Evolutionary conservation across 768 basidiomycete genomes (phyloP).

Genomic region (Boletellus sp.): DNA sequence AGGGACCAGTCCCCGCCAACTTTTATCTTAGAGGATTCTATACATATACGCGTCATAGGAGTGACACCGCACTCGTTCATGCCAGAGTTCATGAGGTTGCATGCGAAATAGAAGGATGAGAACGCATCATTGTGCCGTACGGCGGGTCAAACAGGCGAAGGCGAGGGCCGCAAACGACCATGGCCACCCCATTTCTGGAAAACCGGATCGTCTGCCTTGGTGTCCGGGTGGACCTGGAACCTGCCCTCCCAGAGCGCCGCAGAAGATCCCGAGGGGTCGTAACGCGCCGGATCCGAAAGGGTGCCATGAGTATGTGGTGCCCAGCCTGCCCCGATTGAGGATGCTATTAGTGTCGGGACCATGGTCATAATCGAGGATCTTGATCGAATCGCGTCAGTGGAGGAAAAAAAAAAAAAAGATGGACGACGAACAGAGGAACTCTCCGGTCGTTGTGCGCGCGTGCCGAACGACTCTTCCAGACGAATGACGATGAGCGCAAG

Average conservation of each 20-base stretch:
- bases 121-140: neutral
- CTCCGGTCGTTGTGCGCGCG: slow-evolving; percentile 47
- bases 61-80: slow-evolving; percentile 7
- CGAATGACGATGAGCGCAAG: slow-evolving; percentile 78
- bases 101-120: neutral
- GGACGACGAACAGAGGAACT: slow-evolving; percentile 45
- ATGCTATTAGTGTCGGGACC: slow-evolving; percentile 71
- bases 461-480: slow-evolving; percentile 73
- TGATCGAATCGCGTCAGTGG: slow-evolving; percentile 28
- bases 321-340: slow-evolving; percentile 70
- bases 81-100: slow-evolving; percentile 1
- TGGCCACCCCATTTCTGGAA: slow-evolving; percentile 32
- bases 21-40: slow-evolving; percentile 4
- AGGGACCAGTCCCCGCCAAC: slow-evolving; percentile 10
- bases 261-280: slow-evolving; percentile 76
- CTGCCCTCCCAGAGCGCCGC: slow-evolving; percentile 83
- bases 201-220: slow-evolving; percentile 59
- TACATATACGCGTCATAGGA: slow-evolving; percentile 7
- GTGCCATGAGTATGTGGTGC: slow-evolving; percentile 52
- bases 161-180: slow-evolving; percentile 10
- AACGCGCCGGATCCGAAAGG: slow-evolving; percentile 69
- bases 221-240: slow-evolving; percentile 86
- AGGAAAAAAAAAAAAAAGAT: slow-evolving; percentile 3
- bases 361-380: slow-evolving; percentile 72
- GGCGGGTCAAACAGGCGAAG: slow-evolving; percentile 17